Conservation (phyloP, 805 yeast genomes). For the Nematodospora valgi region DNA sequence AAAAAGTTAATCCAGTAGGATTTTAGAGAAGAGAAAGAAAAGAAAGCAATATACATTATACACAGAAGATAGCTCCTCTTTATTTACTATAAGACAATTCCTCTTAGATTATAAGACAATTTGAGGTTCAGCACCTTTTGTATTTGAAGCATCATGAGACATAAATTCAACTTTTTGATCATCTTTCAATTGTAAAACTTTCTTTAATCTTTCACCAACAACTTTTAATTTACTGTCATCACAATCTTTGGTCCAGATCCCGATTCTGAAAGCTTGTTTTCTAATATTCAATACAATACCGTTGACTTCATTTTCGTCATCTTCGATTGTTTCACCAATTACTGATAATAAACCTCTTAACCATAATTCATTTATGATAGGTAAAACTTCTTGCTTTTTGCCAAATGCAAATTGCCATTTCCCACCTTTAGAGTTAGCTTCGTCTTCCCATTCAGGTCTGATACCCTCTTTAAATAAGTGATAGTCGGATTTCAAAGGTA, state of each 20-base stretch:
- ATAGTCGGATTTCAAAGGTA: slow-evolving; percentile 91
- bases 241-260: slow-evolving; percentile 89
- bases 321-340: slow-evolving; percentile 93
- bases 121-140: too few species aligned
- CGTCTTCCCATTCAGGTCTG: slow-evolving; percentile 99
- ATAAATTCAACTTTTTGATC: slow-evolving; percentile 78
- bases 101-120: too few species aligned
- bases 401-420: slow-evolving; percentile 76
- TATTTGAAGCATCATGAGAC: slow-evolving; percentile 57
- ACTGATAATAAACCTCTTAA: slow-evolving; percentile 81
- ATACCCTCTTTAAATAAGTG: slow-evolving; percentile 92
- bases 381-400: slow-evolving; percentile 56
- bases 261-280: slow-evolving; percentile 76
- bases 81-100: too few species aligned
- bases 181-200: slow-evolving; percentile 71
- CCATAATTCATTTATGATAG: slow-evolving; percentile 86
- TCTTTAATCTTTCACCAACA: slow-evolving; percentile 85
- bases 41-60: too few species aligned
- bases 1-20: slow-evolving; percentile 41
- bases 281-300: slow-evolving; percentile 92
- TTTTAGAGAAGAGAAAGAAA: too few species aligned
- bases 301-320: slow-evolving; percentile 78
- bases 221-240: slow-evolving; percentile 59
- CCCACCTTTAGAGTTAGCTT: slow-evolving; percentile 84
- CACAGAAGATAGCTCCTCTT: too few species aligned